A percentile compares a stretch with the other conserved stretches of the same genome.
Conservation (phyloP, 495 filamentous ascomycete genomes). For the Pseudevernia furfuracea region DNA sequence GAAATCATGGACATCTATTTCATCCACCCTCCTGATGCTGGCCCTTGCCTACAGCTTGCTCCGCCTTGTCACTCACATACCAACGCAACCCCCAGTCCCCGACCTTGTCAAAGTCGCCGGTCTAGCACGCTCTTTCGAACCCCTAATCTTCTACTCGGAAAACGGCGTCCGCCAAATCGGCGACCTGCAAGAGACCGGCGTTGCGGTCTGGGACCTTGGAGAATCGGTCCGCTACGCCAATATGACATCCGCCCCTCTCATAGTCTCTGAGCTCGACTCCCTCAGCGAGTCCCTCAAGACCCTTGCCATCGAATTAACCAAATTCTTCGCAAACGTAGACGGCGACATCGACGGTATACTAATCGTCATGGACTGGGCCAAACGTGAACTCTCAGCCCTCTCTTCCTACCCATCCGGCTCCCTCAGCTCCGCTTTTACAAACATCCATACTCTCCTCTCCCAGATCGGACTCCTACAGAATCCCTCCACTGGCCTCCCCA, state of each 20-base stretch:
- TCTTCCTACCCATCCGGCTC: conserved; percentile 47
- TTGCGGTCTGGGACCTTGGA: conserved; percentile 86
- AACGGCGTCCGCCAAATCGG: conserved; percentile 76
- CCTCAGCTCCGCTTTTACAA: conserved; percentile 62
- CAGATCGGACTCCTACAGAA: conserved; percentile 63
- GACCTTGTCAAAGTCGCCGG: conserved; percentile 85
- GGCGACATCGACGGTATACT: conserved; percentile 86
- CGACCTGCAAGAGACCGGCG: conserved; percentile 77
- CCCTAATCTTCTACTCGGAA: conserved; percentile 85
- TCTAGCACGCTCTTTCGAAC: conserved; percentile 82
- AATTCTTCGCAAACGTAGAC: conserved; percentile 86
- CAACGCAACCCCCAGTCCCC: conserved; percentile 59
- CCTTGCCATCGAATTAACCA: conserved; percentile 70
- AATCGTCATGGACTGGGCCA: conserved; percentile 91
- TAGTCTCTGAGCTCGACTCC: conserved; percentile 74
- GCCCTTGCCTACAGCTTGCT: conserved; percentile 53
- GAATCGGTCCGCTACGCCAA: conserved; percentile 83
- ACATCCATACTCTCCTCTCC: conserved; percentile 68
- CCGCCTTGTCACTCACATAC: conserved; percentile 60
- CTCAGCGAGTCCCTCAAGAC: conserved; percentile 75
- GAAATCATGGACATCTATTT: conserved; percentile 58
- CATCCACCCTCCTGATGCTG: conserved; percentile 45
- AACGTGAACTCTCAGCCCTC: conserved; percentile 63
- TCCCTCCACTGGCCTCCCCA: conserved; percentile 49
- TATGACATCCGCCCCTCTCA: conserved; percentile 78